phyloP scores from a whole-genome alignment of 2,329 filamentous ascomycete genomes.

The Nannizziopsis barbatae region DNA sequence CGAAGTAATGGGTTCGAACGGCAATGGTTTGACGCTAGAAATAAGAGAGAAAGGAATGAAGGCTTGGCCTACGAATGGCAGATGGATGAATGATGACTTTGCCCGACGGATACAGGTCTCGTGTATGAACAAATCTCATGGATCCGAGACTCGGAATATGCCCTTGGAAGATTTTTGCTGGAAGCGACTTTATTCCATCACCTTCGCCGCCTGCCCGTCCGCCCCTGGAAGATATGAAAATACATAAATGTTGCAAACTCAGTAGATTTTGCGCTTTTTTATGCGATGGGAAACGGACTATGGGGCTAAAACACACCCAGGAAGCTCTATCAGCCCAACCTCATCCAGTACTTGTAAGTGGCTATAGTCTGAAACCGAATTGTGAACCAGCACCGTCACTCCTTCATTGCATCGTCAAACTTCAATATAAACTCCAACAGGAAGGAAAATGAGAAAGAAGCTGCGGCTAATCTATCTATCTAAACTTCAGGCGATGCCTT shows the following conservation, averaged over 20 bases:
- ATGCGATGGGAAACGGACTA: too few relatives aligned
- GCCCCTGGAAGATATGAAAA: too few relatives aligned
- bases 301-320: background rate
- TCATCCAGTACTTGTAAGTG: background rate
- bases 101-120: background rate
- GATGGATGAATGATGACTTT: conserved; percentile 62
- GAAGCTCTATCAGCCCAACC: background rate
- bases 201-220: too few relatives aligned
- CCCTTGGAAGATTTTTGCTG: too few relatives aligned
- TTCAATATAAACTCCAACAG: background rate
- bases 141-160: background rate
- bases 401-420: background rate
- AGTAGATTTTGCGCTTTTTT: too few relatives aligned
- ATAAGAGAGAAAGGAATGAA: conserved; percentile 62
- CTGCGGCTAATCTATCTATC: conserved; percentile 10
- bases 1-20: conserved; percentile 86
- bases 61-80: conserved; percentile 87
- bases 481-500: conserved; percentile 1
- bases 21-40: conserved; percentile 81
- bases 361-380: conserved; percentile 10
- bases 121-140: background rate
- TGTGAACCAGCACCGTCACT: conserved; percentile 1
- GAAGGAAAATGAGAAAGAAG: background rate
- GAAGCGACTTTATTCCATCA: too few relatives aligned
- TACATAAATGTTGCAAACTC: too few relatives aligned